Base-by-base conservation (phyloP, 495 filamentous ascomycete species). In the Xanthoparmelia taractica region DNA sequence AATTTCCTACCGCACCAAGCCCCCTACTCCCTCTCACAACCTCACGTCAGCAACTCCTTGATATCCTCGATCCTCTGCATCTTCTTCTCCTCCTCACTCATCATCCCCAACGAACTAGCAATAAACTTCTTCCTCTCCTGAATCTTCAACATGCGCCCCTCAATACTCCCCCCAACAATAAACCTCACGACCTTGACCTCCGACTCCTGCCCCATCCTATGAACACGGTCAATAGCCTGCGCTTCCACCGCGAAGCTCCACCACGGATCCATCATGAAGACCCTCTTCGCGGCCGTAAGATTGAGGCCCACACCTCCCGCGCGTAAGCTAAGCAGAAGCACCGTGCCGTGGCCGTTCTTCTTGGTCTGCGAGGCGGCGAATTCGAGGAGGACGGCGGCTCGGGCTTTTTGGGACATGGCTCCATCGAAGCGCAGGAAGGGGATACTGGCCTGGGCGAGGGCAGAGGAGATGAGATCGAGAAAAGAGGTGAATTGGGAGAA, bases 201-300 rank as follows among this genome's bases (percentile, higher is more conserved):
- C 37, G 86, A 82, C 37, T 86, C 82, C 72, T 99, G 95, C 0
- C 95, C 95, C 93, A 99, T 96, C 12, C 95, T 85, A 75, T 99
- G 95, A n/a, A 99, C 92, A 6, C 95, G 88, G 77, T 99, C 95
- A 67, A 99, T 96, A 31, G 95, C 95, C 73, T 99, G 95, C 13
- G 92, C 91, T 73, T 99, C 95, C 31, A 97, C 85, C 5, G 95
- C 92, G 72, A 90, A 97, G 66, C 90, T 94, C 95, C 95, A 99
- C 95, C 95, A 99, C 0, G 95, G 93, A 74, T 99, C 95, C 93
- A 97, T 96, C 88, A 99, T 91, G 72, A 87, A 97, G 15, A 97
- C 95, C 59, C 88, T 78, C 66, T 85, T 89, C 20, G 94, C 94
- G 59, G 83, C 83, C 6, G 92, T 97, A 50, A 99, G 78, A 69